phyloP scores from a whole-genome alignment of 2,329 filamentous ascomycete species.

The Fusarium sp. region DNA sequence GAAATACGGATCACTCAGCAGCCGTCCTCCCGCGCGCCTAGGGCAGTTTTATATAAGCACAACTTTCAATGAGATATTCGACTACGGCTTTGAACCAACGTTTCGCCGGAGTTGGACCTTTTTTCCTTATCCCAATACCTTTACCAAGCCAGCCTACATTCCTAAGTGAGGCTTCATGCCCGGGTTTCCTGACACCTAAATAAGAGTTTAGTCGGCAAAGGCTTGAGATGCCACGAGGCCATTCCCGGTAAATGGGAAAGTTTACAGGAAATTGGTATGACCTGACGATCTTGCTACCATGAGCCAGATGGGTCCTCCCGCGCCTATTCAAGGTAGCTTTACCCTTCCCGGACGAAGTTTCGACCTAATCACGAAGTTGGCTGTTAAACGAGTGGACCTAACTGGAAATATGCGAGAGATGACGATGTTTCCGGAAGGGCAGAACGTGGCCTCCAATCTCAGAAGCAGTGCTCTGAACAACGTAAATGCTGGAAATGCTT shows the following conservation, averaged over 20 bases:
- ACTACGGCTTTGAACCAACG: conserved; percentile 24
- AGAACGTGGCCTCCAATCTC: conserved; percentile 22
- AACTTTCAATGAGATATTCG: conserved; percentile 31
- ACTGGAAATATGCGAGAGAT: conserved; percentile 29
- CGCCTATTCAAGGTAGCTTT: conserved; percentile 28
- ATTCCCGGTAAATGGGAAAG: conserved; percentile 38
- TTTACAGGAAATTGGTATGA: conserved; percentile 19
- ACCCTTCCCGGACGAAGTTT: conserved; percentile 26
- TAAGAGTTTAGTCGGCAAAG: conserved; percentile 22
- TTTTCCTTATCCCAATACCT: conserved; percentile 10
- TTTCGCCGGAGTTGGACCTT: conserved; percentile 16
- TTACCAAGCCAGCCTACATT: conserved; percentile 14
- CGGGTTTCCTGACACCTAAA: not conserved
- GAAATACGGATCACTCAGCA: conserved; percentile 19
- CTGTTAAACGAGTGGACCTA: conserved; percentile 31
- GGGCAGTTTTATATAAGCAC: conserved; percentile 42
- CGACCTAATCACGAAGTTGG: conserved; percentile 16
- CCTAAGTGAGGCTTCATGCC: conserved; percentile 8
- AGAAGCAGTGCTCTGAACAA: conserved; percentile 4
- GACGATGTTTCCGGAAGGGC: conserved; percentile 25
- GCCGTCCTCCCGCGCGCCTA: conserved; percentile 25
- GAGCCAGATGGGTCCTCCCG: conserved; percentile 25
- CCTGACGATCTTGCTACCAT: conserved; percentile 30
- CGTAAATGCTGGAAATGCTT: conserved; percentile 20
- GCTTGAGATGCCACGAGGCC: conserved; percentile 33